A percentile compares a stretch with the other conserved stretches of the same genome.
phyloP scores from a whole-genome alignment of 78 protist species.

The Tieghemostelium lacteum region DNA sequence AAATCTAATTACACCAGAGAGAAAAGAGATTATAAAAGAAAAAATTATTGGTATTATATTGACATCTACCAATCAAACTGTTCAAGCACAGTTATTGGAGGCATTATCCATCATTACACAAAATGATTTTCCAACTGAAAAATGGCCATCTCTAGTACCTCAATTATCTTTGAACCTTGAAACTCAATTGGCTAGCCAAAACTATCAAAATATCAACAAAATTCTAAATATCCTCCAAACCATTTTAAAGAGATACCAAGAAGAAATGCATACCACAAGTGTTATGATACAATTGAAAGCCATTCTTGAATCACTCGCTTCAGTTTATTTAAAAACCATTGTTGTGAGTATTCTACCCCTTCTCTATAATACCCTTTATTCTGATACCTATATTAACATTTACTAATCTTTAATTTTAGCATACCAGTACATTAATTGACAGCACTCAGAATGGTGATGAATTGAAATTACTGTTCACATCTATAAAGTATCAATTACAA shows the following conservation, averaged over 20 bases:
- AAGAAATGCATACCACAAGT: not conserved
- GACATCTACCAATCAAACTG: not conserved
- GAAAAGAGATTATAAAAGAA: slow-evolving; percentile 29
- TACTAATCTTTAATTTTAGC: not conserved
- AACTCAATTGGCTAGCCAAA: not conserved
- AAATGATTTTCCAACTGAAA: slow-evolving; percentile 75
- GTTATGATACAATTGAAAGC: slow-evolving; percentile 33
- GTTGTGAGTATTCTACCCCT: slow-evolving; percentile 11
- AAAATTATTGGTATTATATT: slow-evolving; percentile 31
- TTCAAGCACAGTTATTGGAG: slow-evolving; percentile 45
- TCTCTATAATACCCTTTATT: not conserved
- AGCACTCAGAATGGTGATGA: slow-evolving; percentile 1
- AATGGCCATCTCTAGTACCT: slow-evolving; percentile 76
- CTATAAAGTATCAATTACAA: slow-evolving; percentile 12
- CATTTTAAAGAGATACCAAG: slow-evolving; percentile 45
- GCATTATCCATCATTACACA: slow-evolving; percentile 51
- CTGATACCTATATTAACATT: not conserved
- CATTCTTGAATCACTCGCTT: slow-evolving; percentile 38
- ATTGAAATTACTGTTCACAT: slow-evolving; percentile 12
- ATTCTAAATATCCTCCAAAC: slow-evolving; percentile 13
- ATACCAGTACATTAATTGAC: slow-evolving; percentile 17
- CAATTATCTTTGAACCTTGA: slow-evolving; percentile 17
- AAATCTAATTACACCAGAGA: slow-evolving; percentile 8
- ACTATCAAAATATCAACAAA: not conserved
- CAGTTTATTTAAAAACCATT: slow-evolving; percentile 42